These are phyloP conservation scores for Castanea sativa DNA, from an alignment of 306 rosid species.

Conservation along the genomic window DNA sequence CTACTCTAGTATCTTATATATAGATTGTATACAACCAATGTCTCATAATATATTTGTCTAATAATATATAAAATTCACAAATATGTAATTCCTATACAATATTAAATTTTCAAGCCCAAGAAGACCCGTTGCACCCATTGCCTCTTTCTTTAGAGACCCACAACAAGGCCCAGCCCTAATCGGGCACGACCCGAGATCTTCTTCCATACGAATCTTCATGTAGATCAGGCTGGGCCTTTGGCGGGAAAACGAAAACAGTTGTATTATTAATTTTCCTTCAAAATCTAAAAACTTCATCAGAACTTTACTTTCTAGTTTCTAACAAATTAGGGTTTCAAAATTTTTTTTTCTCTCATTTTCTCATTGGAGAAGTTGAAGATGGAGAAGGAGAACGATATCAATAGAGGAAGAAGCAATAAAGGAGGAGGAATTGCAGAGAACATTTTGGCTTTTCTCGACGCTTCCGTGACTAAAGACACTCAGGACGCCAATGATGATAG, in stretches of 20 bases:
- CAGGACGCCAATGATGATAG: constrained; percentile 73
- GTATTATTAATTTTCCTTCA: background rate
- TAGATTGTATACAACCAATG: too few species aligned
- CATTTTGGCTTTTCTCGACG: constrained; percentile 66
- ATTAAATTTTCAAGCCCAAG: too few species aligned
- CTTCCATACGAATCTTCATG: background rate
- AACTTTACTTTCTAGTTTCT: too few species aligned
- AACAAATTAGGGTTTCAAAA: constrained; percentile 15
- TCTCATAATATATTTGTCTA: too few species aligned
- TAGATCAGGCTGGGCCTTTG: background rate
- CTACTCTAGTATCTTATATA: too few species aligned
- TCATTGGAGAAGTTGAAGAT: constrained; percentile 15
- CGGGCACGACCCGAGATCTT: background rate
- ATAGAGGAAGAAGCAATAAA: constrained; percentile 18
- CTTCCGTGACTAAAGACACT: constrained; percentile 54
- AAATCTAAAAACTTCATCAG: too few species aligned
- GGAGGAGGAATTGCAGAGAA: constrained; percentile 55
- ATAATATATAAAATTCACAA: too few species aligned
- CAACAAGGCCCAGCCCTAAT: too few species aligned
- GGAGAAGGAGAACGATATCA: constrained; percentile 49
- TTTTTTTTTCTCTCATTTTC: too few species aligned
- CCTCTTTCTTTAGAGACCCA: too few species aligned
- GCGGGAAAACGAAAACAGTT: constrained; percentile 14
- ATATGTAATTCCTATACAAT: too few species aligned
- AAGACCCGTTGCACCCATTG: too few species aligned